phyloP scores from a whole-genome alignment of 768 basidiomycete genomes.

The Serendipita sp. region DNA sequence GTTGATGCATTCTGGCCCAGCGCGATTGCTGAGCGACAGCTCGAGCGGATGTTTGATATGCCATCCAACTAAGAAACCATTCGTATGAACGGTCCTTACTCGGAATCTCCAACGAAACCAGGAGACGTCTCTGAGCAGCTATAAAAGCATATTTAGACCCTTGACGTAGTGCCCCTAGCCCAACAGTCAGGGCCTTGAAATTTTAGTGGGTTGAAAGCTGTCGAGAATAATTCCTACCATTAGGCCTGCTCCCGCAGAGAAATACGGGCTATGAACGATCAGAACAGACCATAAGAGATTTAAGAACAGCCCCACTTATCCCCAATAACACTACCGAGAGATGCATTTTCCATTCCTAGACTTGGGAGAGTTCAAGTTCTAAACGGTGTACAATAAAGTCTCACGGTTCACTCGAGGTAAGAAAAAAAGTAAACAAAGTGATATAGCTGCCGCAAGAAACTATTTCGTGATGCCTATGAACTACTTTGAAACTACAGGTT shows the following conservation, averaged over 20 bases:
- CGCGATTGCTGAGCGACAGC: slow-evolving; percentile 17
- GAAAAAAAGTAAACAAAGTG: neutral
- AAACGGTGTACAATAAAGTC: neutral
- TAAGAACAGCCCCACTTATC: neutral
- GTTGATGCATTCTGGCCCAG: slow-evolving; percentile 71
- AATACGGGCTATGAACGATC: slow-evolving; percentile 56
- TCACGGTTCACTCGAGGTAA: neutral
- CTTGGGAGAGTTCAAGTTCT: neutral
- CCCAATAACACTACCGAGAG: neutral
- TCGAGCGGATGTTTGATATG: slow-evolving; percentile 36
- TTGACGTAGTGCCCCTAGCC: slow-evolving; percentile 56
- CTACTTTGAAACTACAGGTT: too few relatives aligned
- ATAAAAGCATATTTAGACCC: slow-evolving; percentile 49
- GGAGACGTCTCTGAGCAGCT: slow-evolving; percentile 71
- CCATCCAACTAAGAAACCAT: slow-evolving; percentile 97
- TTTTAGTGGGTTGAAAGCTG: neutral
- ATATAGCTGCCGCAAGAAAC: neutral
- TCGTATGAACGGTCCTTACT: slow-evolving; percentile 90
- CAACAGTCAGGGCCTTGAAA: slow-evolving; percentile 78
- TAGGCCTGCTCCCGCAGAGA: slow-evolving; percentile 93
- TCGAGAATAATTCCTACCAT: slow-evolving; percentile 44
- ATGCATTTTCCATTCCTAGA: neutral
- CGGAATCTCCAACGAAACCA: slow-evolving; percentile 89
- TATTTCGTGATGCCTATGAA: neutral
- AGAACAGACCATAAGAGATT: neutral